Evolutionary conservation across 371 early-diverging fungal species (phyloP).

Genomic region (Saksenaea oblongispora): DNA sequence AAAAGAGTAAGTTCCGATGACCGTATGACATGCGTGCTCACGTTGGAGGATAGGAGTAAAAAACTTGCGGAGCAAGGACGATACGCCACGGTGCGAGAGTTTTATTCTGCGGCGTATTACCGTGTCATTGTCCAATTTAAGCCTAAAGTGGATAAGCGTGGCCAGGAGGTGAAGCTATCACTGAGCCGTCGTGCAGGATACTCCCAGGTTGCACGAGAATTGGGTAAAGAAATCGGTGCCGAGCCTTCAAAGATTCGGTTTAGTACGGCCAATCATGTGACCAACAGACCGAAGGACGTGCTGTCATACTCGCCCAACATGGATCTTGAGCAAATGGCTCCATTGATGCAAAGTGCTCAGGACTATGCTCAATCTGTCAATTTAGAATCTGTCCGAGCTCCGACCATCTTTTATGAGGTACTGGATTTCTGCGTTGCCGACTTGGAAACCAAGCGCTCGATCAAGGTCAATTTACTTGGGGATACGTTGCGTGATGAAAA

Average conservation of each 20-base stretch:
- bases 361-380: conserved; percentile 24
- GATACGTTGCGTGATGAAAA: conserved; percentile 30
- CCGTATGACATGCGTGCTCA: background rate
- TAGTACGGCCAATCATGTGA: conserved; percentile 21
- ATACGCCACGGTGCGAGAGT: conserved; percentile 60
- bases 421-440: conserved; percentile 74
- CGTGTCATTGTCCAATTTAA: conserved; percentile 73
- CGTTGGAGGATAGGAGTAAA: conserved; percentile 7
- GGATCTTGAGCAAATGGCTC: conserved; percentile 19
- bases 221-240: conserved; percentile 22
- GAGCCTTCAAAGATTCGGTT: conserved; percentile 25
- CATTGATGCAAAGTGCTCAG: conserved; percentile 4
- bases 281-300: conserved; percentile 24
- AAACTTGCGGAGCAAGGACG: conserved; percentile 18
- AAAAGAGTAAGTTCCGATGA: conserved; percentile 55
- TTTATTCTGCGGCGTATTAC: conserved; percentile 70
- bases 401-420: conserved; percentile 73
- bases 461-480: conserved; percentile 56
- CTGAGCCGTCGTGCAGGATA: conserved; percentile 22
- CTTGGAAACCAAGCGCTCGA: conserved; percentile 67
- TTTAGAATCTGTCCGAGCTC: conserved; percentile 14
- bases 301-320: conserved; percentile 8
- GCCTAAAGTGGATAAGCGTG: conserved; percentile 43
- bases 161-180: conserved; percentile 16
- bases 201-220: conserved; percentile 19